A percentile compares a stretch with the other conserved stretches of the same genome.
These are phyloP conservation scores for Sporobolomyces roseus DNA, from an alignment of 768 basidiomycete species.

Conservation along the genomic window DNA sequence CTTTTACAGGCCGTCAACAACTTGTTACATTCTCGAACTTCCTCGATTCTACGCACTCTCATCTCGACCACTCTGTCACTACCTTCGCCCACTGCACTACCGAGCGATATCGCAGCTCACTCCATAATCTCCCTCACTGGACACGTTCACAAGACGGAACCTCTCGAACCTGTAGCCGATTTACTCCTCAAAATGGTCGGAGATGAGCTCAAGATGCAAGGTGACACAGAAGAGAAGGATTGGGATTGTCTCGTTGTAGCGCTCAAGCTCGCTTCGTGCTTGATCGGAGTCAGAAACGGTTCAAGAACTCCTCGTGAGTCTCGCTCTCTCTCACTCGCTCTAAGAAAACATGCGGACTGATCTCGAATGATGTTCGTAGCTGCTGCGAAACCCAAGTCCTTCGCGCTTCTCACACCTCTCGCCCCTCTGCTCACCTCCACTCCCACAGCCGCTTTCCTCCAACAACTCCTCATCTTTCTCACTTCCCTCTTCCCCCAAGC, in stretches of 20 bases:
- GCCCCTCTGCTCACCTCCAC: conserved; percentile 15
- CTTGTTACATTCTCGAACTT: conserved; percentile 43
- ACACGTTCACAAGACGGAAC: conserved; percentile 32
- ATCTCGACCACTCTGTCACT: conserved; percentile 32
- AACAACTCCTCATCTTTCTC: conserved; percentile 16
- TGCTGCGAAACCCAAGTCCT: conserved; percentile 27
- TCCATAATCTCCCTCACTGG: conserved; percentile 35
- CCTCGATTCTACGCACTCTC: conserved; percentile 37
- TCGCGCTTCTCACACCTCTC: conserved; percentile 25
- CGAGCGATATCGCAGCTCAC: conserved; percentile 35
- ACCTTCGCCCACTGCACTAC: conserved; percentile 7
- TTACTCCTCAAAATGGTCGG: conserved; percentile 27
- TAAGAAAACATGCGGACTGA: not conserved
- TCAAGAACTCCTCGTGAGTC: conserved; percentile 15
- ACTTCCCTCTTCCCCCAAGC: conserved; percentile 36
- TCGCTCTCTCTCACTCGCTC: not conserved
- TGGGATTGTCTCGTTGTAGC: conserved; percentile 24
- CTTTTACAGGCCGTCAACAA: conserved; percentile 26
- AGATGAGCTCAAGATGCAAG: conserved; percentile 1
- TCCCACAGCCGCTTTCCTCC: conserved; percentile 5
- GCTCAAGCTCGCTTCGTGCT: conserved; percentile 19
- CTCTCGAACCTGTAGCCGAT: conserved; percentile 38
- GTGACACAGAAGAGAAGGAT: conserved; percentile 3
- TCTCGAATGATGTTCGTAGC: conserved; percentile 5
- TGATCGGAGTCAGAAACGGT: conserved; percentile 25